Base-by-base conservation (phyloP, 768 basidiomycete species). In the Suillus cothurnatus region DNA sequence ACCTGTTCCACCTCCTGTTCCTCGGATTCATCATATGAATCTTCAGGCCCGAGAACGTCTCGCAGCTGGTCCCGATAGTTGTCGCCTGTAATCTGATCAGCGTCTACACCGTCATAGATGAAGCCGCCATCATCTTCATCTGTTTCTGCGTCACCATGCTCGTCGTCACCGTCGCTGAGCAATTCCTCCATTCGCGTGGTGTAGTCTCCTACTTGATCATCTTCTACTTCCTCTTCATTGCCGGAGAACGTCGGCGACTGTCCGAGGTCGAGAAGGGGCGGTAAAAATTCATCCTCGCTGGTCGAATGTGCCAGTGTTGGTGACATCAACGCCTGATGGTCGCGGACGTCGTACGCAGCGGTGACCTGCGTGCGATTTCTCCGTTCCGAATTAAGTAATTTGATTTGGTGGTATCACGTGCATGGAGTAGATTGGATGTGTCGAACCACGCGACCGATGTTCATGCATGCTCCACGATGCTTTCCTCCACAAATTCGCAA, bases 61-160 rank as follows among this genome's bases (percentile, higher is more conserved):
- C 87, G 82, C 60, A 95, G 77, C 69, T 86, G 89, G 65, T 89
- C 86, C 14, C 78, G 80, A 73, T 95, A 95, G 61, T 82, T 85
- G 43, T 80, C 79, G 19, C 82, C 76, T 0, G 81, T 75, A 50
- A 77, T 70, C 17, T 78, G 70, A 41, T 74, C 76, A 6, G 87
- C 84, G 70, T 95, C 92, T 26, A 86, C 79, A 34, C 92, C 93
- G 34, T 82, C 81, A 71, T 94, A 95, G 34, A 93, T 66, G 69
- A 95, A 95, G 0, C 78, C 86, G 36, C 85, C 88, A 14, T 85
- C 86, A 8, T 85, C 85, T 12, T 84, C 87, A 0, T 81, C 82
- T 15, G 76, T 82, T 5, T 84, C 81, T n/a, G 17, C 57, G 3
- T 23, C 56, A 4, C 81, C 80, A 21, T 74, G 77, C 28, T 71